Conservation (phyloP, 23 red algal genomes). For the Gracilaria caudata region DNA sequence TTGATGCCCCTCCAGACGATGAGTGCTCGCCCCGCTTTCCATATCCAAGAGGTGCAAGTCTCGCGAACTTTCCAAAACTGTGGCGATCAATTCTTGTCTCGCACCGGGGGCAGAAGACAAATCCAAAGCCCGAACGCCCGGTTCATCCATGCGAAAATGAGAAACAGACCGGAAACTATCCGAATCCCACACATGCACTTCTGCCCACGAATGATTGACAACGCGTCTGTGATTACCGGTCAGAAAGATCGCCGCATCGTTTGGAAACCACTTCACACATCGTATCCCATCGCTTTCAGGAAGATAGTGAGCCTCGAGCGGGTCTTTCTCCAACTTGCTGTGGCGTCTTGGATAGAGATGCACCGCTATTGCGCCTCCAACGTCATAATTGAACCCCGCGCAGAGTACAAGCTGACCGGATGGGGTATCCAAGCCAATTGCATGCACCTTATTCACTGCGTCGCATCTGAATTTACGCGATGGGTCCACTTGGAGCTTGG, state of each 20-base stretch:
- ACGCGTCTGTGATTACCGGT: conserved; percentile 8
- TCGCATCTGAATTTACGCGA: background rate
- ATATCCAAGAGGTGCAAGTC: conserved; percentile 39
- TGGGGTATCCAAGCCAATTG: conserved; percentile 30
- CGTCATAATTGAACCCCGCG: background rate
- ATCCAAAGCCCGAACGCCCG: conserved; percentile 6
- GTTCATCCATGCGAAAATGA: conserved; percentile 6
- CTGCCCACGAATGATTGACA: conserved; percentile 4
- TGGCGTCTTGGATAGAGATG: conserved; percentile 1
- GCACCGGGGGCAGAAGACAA: conserved; percentile 32
- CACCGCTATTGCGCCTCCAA: conserved; percentile 7
- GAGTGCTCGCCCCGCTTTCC: conserved; percentile 28
- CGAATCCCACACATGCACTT: conserved; percentile 46
- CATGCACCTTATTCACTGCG: background rate
- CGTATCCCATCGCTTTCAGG: background rate
- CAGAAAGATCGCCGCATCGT: conserved; percentile 51
- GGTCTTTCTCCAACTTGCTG: background rate
- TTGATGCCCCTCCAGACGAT: conserved; percentile 20
- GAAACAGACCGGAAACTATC: conserved; percentile 13
- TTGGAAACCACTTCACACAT: conserved; percentile 42
- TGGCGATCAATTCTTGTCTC: conserved; percentile 11
- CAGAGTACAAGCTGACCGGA: conserved; percentile 10
- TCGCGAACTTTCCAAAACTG: background rate
- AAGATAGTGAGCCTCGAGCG: background rate
- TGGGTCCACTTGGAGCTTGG: background rate